Evolutionary conservation across 345 rosid genomes (phyloP), one percentile per base, ranked within the genome.

Genomic region (Eucalyptus regnans): DNA sequence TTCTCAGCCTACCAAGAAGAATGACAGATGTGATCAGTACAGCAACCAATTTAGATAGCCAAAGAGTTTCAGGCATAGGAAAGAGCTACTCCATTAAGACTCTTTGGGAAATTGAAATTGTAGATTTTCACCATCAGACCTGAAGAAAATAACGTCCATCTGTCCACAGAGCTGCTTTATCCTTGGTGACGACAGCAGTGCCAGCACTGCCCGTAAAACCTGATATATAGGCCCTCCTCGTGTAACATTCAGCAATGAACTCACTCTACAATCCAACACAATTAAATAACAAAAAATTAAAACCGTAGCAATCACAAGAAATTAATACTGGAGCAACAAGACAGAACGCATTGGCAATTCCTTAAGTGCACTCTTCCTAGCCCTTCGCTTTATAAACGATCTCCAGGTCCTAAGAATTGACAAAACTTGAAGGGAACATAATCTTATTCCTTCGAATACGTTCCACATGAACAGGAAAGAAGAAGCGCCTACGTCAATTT

Each of bases 61-160:
- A 41, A 41, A 76, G 84, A 41, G 29, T 6, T 76, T 76, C 84
- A 41, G 84, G 84, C 29, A 76, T 41, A 76, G 84, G 5, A 41
- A 76, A 41, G 84, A 76, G 3, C 50, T 54, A 23, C 48, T 41
- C 8, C 48, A 11, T 22, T 20, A 76, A 41, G 46, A 37, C 84
- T 44, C 84, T 54, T 11, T 22, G 9, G 46, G 58, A 88, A 76
- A 86, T 31, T 12, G 44, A 86, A 86, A 46, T 62, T 56, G 23
- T 48, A 7, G 46, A 12, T 44, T 58, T 68, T 86, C 76, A 27
- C 46, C 86, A 50, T n/a, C 91, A 88, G 90, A 96, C 99, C 99
- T 96, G 99, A 90, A 97, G 99, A 95, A 97, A 97, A 89, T 97
- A 97, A 50, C 99, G 96, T 56, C 99, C 99, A 89, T 97, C 99